Evolutionary conservation across 176 grass and related monocot genomes (phyloP).

Genomic region (Triticum monococcum): DNA sequence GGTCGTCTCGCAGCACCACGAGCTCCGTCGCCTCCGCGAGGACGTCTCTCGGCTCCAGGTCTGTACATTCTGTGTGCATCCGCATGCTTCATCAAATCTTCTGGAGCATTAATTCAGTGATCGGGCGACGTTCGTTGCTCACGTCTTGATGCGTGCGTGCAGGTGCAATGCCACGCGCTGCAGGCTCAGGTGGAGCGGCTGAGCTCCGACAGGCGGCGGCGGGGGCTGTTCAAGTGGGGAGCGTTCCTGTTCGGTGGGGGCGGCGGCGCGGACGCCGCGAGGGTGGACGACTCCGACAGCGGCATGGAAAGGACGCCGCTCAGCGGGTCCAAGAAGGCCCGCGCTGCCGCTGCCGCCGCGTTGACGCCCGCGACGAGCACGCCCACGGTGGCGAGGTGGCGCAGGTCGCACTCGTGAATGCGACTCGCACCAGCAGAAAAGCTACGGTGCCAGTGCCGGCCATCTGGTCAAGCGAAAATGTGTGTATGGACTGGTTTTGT

Average conservation of each 20-base stretch:
- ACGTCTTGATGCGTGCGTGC: background rate
- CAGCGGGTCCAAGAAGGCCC: constrained; percentile 30
- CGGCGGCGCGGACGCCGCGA: constrained; percentile 32
- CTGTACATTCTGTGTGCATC: background rate
- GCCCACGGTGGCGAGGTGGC: constrained; percentile 54
- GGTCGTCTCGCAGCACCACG: constrained; percentile 60
- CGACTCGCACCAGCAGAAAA: background rate
- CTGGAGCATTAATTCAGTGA: background rate
- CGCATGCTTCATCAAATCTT: background rate
- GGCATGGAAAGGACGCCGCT: constrained; percentile 65
- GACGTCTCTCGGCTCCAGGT: constrained; percentile 71
- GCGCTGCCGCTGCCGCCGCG: background rate
- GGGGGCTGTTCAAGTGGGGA: constrained; percentile 68
- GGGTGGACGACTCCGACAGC: constrained; percentile 69
- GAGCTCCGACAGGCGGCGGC: constrained; percentile 51
- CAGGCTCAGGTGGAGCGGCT: constrained; percentile 81
- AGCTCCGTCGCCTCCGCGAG: constrained; percentile 74
- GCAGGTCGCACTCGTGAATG: constrained; percentile 70
- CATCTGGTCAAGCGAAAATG: background rate
- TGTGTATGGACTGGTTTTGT: background rate
- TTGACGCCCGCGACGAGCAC: constrained; percentile 19
- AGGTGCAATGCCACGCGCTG: constrained; percentile 74
- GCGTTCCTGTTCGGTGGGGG: constrained; percentile 62
- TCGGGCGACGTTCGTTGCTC: background rate
- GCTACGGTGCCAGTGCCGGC: background rate